Evolutionary conservation across 2,329 filamentous ascomycete species (phyloP).

Genomic region (Alternaria sp.): DNA sequence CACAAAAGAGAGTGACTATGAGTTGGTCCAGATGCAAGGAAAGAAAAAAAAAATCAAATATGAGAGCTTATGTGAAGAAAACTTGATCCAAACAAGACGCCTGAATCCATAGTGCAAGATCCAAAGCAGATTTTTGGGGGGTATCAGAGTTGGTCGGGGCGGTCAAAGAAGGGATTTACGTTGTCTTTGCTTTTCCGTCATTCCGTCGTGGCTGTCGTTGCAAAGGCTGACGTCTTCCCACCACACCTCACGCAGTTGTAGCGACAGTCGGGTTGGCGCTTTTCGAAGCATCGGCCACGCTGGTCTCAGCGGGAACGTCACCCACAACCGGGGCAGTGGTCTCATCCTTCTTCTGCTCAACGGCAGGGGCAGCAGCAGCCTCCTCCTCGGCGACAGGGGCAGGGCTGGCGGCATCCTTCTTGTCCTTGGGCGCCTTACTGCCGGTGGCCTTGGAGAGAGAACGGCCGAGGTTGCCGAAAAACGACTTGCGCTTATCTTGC

Average conservation of each 20-base stretch:
- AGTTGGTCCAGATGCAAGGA: conserved; percentile 42
- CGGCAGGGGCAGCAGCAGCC: conserved; percentile 37
- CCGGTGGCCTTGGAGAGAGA: conserved; percentile 54
- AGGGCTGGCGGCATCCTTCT: conserved; percentile 40
- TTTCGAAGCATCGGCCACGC: conserved; percentile 53
- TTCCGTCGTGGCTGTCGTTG: conserved; percentile 54
- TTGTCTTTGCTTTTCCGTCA: conserved; percentile 55
- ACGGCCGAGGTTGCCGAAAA: conserved; percentile 74
- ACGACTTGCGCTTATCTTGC: conserved; percentile 85
- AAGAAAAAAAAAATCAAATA: conserved; percentile 37
- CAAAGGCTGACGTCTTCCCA: conserved; percentile 51
- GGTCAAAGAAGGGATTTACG: conserved; percentile 53
- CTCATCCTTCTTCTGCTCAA: conserved; percentile 42
- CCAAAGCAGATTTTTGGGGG: conserved; percentile 40
- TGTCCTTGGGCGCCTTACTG: conserved; percentile 50
- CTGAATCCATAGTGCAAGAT: conserved; percentile 36
- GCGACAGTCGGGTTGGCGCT: conserved; percentile 50
- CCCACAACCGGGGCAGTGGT: conserved; percentile 33
- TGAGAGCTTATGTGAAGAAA: conserved; percentile 40
- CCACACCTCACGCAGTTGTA: conserved; percentile 55
- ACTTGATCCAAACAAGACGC: conserved; percentile 45
- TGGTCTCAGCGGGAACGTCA: conserved; percentile 50
- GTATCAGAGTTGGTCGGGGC: conserved; percentile 48
- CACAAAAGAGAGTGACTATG: conserved; percentile 38
- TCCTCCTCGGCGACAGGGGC: conserved; percentile 46